Evolutionary conservation across 1,139 yeast genomes (phyloP).

Genomic region (Candida sp.): DNA sequence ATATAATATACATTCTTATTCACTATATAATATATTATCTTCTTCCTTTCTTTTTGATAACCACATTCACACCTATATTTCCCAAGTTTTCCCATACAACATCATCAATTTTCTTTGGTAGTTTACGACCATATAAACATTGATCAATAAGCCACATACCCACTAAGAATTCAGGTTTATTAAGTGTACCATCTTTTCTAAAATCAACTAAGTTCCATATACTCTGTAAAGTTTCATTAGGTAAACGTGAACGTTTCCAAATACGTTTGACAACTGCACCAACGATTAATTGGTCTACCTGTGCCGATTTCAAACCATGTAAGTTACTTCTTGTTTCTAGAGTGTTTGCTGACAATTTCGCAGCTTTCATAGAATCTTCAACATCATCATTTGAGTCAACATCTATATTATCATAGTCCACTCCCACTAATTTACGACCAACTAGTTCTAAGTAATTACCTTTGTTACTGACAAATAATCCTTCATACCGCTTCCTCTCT

Average conservation of each 20-base stretch:
- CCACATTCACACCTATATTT: conserved; percentile 40
- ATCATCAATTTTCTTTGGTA: conserved; percentile 62
- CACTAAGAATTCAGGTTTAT: conserved; percentile 77
- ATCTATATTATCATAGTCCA: conserved; percentile 14
- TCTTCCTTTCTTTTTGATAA: conserved; percentile 32
- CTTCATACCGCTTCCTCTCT: conserved; percentile 87
- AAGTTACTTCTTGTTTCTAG: conserved; percentile 21
- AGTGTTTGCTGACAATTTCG: conserved; percentile 25
- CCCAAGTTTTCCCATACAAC: conserved; percentile 68
- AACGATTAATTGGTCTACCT: conserved; percentile 46
- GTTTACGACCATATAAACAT: conserved; percentile 87
- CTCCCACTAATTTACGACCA: conserved; percentile 32
- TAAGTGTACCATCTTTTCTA: conserved; percentile 72
- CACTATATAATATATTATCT: conserved; percentile 8
- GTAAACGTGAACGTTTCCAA: conserved; percentile 76
- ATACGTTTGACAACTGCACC: conserved; percentile 71
- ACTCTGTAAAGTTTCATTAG: conserved; percentile 56
- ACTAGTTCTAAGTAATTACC: conserved; percentile 56
- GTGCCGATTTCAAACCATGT: conserved; percentile 31
- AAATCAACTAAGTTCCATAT: conserved; percentile 84
- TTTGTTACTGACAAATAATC: conserved; percentile 87
- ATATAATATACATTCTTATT: neutral
- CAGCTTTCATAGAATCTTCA: conserved; percentile 27
- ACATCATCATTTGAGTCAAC: conserved; percentile 13
- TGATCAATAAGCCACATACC: conserved; percentile 98